Evolutionary conservation across 1,139 yeast genomes (phyloP), one percentile per base, ranked within the genome.

Genomic region (Dujonia santamariae): DNA sequence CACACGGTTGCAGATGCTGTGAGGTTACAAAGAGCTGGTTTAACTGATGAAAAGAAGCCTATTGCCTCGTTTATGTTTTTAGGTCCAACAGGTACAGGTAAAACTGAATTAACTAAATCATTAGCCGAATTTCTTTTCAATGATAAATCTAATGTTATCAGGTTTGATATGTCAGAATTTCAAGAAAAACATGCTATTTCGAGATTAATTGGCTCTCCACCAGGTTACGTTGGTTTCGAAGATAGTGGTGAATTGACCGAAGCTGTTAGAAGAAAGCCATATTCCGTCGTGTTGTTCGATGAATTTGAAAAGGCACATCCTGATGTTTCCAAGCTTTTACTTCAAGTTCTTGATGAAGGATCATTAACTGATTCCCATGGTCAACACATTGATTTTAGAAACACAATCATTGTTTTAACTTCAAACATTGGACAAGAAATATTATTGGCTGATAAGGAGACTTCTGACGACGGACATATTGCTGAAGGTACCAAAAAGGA

Each of bases 71-170:
- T 92, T 57, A 82, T 92, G 82, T 92, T 92, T 59, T 67, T 92
- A 45, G 98, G 98, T 14, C 97, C 97, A 27, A 90, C 97, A 0
- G 98, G 98, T 62, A 90, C 97, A 0, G 98, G 98, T 62, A 92
- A 92, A 59, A 92, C 98, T 0, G 97, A 90, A 56, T 71, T 92
- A 36, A 88, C 97, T 6, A 92, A 92, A 57, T 80, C 94, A 0
- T 72, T 92, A 40, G 96, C 97, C 1, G 88, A 87, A 49, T 92
- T 92, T 49, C 63, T 92, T 47, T 92, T 92, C 60, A 92, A 88
- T 52, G 92, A 90, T 56, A 88, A 85, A 49, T 72, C 78, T 30
- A 77, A 96, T 5, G 90, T 92, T 19, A 78, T 88, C 22, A 72
- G 97, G 46, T 90, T 92, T 56, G 98, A 92, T 57, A 92, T 92